Base-by-base conservation (phyloP, 2,329 filamentous ascomycete genomes). In the Alternaria brassicae region DNA sequence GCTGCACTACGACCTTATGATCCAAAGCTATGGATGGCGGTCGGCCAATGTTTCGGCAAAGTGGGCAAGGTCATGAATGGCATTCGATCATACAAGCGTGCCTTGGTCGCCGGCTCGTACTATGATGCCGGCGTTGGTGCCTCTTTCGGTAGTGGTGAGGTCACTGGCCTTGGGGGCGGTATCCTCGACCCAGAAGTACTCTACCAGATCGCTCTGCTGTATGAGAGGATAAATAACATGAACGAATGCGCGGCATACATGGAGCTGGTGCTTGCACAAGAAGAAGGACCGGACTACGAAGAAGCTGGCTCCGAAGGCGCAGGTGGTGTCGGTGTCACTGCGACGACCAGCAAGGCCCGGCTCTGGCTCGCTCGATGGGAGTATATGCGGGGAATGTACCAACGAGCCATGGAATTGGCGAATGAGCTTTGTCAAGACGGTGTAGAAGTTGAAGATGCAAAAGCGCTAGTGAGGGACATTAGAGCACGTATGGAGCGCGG, bases 21-120 rank as follows among this genome's bases (percentile, higher is more conserved):
- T 69, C 92, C 93, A 0, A 98, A 98, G 78, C 96, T 99, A 91
- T 99, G 95, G 95, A 91, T 95, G 82, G 95, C 95, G 0, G 93
- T 99, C 5, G 95, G 92, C 9, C 91, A 91, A 32, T 97, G 94
- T 75, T 89, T 96, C 64, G 90, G 94, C 62, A 94, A 93, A 75
- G 96, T 97, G 85, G 90, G 89, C 52, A 88, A 93, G 54, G 84
- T 92, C 50, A 85, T 89, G n/a, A 93, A 97, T 69, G 94, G 92
- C 28, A 97, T 99, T 77, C 95, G 96, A 72, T 92, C 95, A 0
- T 88, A 97, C 69, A 99, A 99, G 76, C 90, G 95, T 36, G 95
- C 95, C 0, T 82, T 99, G 7, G 86, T 95, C 1, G 93, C 93
- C 1, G 93, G 96, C 53, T 92, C 90, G 51, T 94, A 93, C 75